phyloP scores from a whole-genome alignment of 202 grass and related monocot species.

The Cymbopogon flexuosus region DNA sequence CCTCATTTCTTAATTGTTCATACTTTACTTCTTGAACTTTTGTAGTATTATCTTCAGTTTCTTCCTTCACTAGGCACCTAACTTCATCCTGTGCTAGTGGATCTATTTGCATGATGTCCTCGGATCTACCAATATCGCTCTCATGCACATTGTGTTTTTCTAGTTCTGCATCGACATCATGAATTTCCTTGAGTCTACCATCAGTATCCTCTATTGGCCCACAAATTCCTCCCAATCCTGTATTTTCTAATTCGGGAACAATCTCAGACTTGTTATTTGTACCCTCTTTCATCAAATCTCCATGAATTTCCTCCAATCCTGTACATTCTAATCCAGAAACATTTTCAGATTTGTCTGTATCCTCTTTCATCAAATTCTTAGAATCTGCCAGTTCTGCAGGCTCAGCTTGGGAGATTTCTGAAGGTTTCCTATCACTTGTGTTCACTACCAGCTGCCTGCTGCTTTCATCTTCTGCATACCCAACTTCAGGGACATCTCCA shows the following conservation, averaged over 20 bases:
- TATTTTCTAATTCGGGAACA: background rate
- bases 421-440: background rate
- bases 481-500: slow-evolving; percentile 22
- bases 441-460: background rate
- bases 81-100: background rate
- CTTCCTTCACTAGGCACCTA: slow-evolving; percentile 3
- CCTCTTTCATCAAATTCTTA: background rate
- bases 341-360: slow-evolving; percentile 10
- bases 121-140: background rate
- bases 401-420: background rate
- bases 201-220: slow-evolving; percentile 10
- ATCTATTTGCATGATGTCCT: slow-evolving; percentile 15
- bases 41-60: background rate
- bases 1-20: background rate
- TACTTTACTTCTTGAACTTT: slow-evolving; percentile 27
- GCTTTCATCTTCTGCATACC: background rate
- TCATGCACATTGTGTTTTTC: background rate
- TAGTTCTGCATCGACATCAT: background rate
- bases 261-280: background rate
- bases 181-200: slow-evolving; percentile 8
- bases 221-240: slow-evolving; percentile 2
- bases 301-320: slow-evolving; percentile 9
- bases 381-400: background rate
- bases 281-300: background rate
- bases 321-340: background rate